phyloP scores from a whole-genome alignment of 108 stramenopile genomes.

The Chaetoceros muelleri region DNA sequence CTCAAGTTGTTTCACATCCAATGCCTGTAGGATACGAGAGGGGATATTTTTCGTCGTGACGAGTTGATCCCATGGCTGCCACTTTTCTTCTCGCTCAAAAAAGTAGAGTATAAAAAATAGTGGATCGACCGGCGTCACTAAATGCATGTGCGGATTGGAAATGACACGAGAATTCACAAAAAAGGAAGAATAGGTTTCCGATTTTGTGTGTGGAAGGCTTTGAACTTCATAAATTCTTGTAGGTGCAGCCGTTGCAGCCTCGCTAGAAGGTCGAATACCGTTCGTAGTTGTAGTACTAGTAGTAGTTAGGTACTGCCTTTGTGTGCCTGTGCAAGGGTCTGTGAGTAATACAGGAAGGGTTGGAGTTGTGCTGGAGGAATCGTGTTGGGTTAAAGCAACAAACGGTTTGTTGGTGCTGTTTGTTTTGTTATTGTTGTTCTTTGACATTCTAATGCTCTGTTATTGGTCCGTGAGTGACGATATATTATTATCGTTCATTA shows the following conservation, averaged over 20 bases:
- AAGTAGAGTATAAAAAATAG: slow-evolving; percentile 37
- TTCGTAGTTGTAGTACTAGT: too few relatives aligned
- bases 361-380: too few relatives aligned
- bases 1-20: slow-evolving; percentile 26
- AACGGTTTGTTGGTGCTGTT: too few relatives aligned
- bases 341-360: too few relatives aligned
- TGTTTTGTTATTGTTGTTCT: too few relatives aligned
- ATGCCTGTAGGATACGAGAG: background rate
- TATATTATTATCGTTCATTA: too few relatives aligned
- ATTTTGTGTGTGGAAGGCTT: slow-evolving; percentile 13
- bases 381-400: too few relatives aligned
- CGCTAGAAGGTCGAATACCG: too few relatives aligned
- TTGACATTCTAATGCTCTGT: too few relatives aligned
- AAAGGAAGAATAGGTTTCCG: slow-evolving; percentile 40
- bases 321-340: background rate
- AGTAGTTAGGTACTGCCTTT: background rate
- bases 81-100: slow-evolving; percentile 18
- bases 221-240: slow-evolving; percentile 36
- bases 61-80: slow-evolving; percentile 59
- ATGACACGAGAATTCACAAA: slow-evolving; percentile 44
- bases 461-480: too few relatives aligned
- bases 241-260: background rate
- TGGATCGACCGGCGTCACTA: slow-evolving; percentile 51
- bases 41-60: slow-evolving; percentile 2
- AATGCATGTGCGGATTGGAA: slow-evolving; percentile 35